Base-by-base conservation (phyloP, 2,329 filamentous ascomycete genomes). In the Nemania abortiva region DNA sequence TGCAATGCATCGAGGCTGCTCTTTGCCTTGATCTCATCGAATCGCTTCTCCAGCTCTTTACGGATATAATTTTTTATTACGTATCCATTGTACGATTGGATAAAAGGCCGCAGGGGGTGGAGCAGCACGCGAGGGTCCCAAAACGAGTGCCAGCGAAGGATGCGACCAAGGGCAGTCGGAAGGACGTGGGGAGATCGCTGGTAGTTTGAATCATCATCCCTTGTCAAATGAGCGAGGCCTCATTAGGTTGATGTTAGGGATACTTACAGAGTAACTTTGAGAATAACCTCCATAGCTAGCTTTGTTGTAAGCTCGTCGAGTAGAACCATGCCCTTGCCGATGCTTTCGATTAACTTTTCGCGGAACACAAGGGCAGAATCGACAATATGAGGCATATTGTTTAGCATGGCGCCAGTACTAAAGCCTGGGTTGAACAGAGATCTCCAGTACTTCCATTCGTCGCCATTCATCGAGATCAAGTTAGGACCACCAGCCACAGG, bases 211-310 rank as follows among this genome's bases (percentile, higher is more conserved):
- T 55, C 57, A 39, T 66, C 57, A 47, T 66, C 47, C 56, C 63
- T 66, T 6, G 3, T 34, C 29, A 15, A 22, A 52, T 66, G 20
- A 66, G 49, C 9, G 27, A 9, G 6, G 58, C 1, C 15, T 15
- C 5, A 13, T 1, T 20, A 20, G 27, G 6, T 13, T 15, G 7
- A 6, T 31, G 49, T 7, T 39, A 18, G 24, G 7, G 39, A 57
- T 34, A 70, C 67, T 66, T 49, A 67, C 67, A 70, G 27, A 22
- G 63, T 70, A 5, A 67, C 63, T 31, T 64, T 66, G 10, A 70
- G 67, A 42, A 70, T 70, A 15, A 63, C 47, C 58, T 70, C 67
- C 11, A 42, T 66, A 0, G 63, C 63, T 9, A 70, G 37, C 50
- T 60, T 66, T 15, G 67, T 70, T 11, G 67, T 63, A 2, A 70